Percentiles rank a stretch among this genome's conserved stretches.
These are phyloP conservation scores for Cylindrotheca fusiformis DNA, from an alignment of 108 stramenopile genomes.

Conservation along the genomic window DNA sequence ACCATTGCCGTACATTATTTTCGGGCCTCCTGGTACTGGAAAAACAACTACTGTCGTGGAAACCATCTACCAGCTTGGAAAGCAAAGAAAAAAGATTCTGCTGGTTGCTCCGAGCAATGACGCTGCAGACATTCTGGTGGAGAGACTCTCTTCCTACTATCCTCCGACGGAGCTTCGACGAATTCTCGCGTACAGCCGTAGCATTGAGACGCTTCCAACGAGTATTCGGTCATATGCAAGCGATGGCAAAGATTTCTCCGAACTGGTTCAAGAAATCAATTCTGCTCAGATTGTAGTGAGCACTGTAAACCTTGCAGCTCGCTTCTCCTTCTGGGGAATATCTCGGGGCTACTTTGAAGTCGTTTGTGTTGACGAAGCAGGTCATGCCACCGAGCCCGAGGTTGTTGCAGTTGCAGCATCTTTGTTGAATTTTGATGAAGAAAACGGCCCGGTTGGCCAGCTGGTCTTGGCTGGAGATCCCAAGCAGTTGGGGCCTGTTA, in stretches of 20 bases:
- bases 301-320: constrained; percentile 45
- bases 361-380: constrained; percentile 59
- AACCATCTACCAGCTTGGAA: constrained; percentile 47
- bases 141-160: constrained; percentile 30
- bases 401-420: constrained; percentile 31
- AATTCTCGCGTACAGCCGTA: constrained; percentile 48
- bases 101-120: constrained; percentile 58
- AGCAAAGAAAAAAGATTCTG: constrained; percentile 40
- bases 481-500: constrained; percentile 62
- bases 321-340: constrained; percentile 34
- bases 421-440: constrained; percentile 22
- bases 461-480: constrained; percentile 73
- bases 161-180: constrained; percentile 44
- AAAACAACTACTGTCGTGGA: constrained; percentile 69
- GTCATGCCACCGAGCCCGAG: constrained; percentile 68
- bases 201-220: constrained; percentile 30
- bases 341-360: constrained; percentile 47
- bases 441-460: constrained; percentile 6
- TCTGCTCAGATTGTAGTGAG: constrained; percentile 33
- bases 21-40: constrained; percentile 64
- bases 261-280: neutral
- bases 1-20: constrained; percentile 60
- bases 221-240: constrained; percentile 12
- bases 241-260: neutral
- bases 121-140: constrained; percentile 62